A percentile compares a stretch with the other conserved stretches of the same genome.
These are phyloP conservation scores for Ceratobasidium sp. DNA, from an alignment of 1,284 basidiomycete genomes.

Conservation along the genomic window DNA sequence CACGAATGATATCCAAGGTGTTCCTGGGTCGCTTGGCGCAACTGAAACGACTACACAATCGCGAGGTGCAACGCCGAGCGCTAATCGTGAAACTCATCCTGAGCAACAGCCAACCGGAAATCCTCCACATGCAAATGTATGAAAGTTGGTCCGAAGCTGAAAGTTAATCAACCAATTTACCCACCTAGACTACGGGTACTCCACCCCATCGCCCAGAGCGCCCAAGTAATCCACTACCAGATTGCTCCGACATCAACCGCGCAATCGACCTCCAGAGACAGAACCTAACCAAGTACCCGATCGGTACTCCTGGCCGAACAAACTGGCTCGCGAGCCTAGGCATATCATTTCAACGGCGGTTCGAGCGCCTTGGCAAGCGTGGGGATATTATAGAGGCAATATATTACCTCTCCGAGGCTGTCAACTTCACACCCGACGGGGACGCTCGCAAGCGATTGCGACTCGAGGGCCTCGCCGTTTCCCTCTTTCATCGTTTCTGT, in stretches of 20 bases:
- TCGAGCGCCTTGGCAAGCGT: background rate
- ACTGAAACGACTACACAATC: too few relatives aligned
- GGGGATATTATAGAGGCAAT: background rate
- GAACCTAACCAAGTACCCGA: background rate
- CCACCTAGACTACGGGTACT: too few relatives aligned
- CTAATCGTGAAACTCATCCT: too few relatives aligned
- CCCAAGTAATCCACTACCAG: background rate
- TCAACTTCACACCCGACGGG: background rate
- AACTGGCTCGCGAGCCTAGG: conserved; percentile 7
- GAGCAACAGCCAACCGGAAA: too few relatives aligned
- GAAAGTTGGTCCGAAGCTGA: too few relatives aligned
- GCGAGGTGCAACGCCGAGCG: too few relatives aligned
- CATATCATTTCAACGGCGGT: background rate
- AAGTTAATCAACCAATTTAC: too few relatives aligned
- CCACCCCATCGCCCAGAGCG: background rate
- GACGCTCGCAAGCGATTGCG: background rate
- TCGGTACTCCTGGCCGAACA: background rate
- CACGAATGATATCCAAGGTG: too few relatives aligned
- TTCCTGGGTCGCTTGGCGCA: too few relatives aligned
- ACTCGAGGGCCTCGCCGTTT: background rate
- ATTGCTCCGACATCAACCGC: background rate
- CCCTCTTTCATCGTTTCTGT: background rate
- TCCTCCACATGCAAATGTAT: too few relatives aligned
- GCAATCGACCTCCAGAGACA: background rate
- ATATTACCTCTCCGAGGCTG: background rate